A percentile compares a stretch with the other conserved stretches of the same genome.
Evolutionary conservation across 805 yeast genomes (phyloP).

Genomic region (Candida tallmaniae): DNA sequence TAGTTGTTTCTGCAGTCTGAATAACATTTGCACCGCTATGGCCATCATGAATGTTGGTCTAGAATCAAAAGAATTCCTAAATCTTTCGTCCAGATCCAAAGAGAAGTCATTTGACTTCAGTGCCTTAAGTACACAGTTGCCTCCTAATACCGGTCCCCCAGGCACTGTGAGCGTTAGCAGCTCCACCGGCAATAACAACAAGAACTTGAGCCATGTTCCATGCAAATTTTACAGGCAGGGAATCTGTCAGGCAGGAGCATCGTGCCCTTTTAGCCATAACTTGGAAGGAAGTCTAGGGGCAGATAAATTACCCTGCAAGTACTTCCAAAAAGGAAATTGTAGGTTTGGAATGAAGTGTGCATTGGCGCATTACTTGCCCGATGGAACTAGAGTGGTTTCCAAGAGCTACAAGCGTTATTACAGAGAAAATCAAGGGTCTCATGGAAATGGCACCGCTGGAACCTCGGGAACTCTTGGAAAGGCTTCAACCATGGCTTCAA

Average conservation of each 20-base stretch:
- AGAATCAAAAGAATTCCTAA: too few relatives aligned
- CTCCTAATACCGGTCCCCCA: constrained; percentile 36
- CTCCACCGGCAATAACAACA: constrained; percentile 13
- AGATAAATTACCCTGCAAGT: constrained; percentile 76
- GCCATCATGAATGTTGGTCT: too few relatives aligned
- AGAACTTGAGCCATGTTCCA: constrained; percentile 88
- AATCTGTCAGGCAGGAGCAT: constrained; percentile 87
- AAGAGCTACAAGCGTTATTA: constrained; percentile 11
- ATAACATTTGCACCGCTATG: too few relatives aligned
- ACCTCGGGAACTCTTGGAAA: too few relatives aligned
- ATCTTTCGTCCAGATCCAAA: too few relatives aligned
- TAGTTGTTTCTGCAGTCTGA: too few relatives aligned
- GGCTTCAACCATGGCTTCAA: too few relatives aligned
- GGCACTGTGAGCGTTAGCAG: constrained; percentile 19
- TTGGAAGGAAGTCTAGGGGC: constrained; percentile 48
- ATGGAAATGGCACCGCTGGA: too few relatives aligned
- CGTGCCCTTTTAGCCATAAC: constrained; percentile 90
- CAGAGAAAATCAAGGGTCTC: too few relatives aligned
- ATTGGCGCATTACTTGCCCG: constrained; percentile 83
- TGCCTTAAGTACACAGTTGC: constrained; percentile 17
- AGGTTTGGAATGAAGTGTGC: constrained; percentile 95
- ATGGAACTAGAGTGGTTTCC: constrained; percentile 76
- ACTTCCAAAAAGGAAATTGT: constrained; percentile 94
- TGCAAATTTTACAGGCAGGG: constrained; percentile 93
- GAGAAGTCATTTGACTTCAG: constrained; percentile 13